Base-by-base conservation (phyloP, 441 rosid genomes). In the Dalechampia spathulata region DNA sequence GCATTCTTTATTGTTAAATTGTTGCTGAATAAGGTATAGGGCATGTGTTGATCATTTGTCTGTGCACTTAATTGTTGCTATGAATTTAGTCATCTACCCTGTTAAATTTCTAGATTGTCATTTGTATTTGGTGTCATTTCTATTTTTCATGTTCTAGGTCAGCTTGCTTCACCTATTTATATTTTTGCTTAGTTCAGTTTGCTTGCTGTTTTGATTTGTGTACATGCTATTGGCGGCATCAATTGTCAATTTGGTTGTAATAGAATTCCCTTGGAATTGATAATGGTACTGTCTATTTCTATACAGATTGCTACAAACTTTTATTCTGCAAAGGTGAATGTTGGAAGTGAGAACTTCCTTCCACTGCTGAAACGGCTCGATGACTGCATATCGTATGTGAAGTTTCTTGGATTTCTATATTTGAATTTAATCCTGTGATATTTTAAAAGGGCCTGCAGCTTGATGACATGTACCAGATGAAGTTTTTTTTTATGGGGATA, bases 291-390 rank as follows among this genome's bases (percentile, higher is more conserved):
- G 49, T 62, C 23, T 44, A 47, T 68, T 16, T 52, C 38, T 56
- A 0, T 64, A 55, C 96, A 92, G 99, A 83, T 92, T 75, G 78
- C 97, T 25, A 75, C 85, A 63, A 86, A 78, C 70, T 92, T 92
- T 77, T 89, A 89, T 73, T 82, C 96, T 68, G 85, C 83, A 61
- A 87, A 71, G 67, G 83, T 85, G 83, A 85, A 82, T 61, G 95
- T 83, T 66, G 92, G 90, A 71, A 78, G 77, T 67, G 79, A 72
- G 57, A 83, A 80, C 73, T 93, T 93, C 76, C 86, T 89, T 62
- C 90, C 90, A 11, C 76, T 93, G 58, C 97, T 93, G 67, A 89
- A 87, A 75, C 85, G 82, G 52, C 83, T 93, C 37, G 99, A 93
- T 57, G 97, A 93, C 53, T 93, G 96, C 82, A 89, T 89, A 76